These are phyloP conservation scores for Tremella fuciformis DNA, from an alignment of 768 basidiomycete species.

Conservation along the genomic window DNA sequence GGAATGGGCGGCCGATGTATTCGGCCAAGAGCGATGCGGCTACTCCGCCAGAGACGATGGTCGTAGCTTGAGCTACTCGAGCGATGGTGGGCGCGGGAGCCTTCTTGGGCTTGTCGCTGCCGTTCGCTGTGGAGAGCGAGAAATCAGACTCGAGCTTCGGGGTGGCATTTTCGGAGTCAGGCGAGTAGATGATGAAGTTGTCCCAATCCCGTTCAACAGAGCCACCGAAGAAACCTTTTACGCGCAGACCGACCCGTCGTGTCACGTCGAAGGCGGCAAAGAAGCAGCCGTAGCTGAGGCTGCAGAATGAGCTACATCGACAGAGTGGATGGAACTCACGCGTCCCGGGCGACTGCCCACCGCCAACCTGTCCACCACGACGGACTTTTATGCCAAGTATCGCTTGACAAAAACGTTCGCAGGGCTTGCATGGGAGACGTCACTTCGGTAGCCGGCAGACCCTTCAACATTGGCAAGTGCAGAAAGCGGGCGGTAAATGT, in stretches of 20 bases:
- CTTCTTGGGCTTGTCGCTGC: not conserved
- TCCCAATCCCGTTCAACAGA: conserved; percentile 21
- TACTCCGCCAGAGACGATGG: conserved; percentile 47
- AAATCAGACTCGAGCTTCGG: not conserved
- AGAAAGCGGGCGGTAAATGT: conserved; percentile 19
- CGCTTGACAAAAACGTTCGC: conserved; percentile 31
- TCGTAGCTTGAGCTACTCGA: conserved; percentile 44
- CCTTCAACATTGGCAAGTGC: conserved; percentile 20
- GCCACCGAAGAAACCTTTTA: conserved; percentile 45
- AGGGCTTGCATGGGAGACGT: conserved; percentile 34
- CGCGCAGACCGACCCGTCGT: conserved; percentile 37
- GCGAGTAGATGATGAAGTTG: conserved; percentile 22
- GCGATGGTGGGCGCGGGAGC: conserved; percentile 36
- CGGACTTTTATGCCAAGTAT: conserved; percentile 33
- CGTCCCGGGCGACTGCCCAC: conserved; percentile 46
- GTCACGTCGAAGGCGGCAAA: conserved; percentile 50
- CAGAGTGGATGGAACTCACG: conserved; percentile 21
- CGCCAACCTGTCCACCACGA: conserved; percentile 50
- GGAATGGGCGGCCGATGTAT: conserved; percentile 40
- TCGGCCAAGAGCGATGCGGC: conserved; percentile 44
- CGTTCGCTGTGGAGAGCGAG: not conserved
- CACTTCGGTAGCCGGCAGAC: conserved; percentile 14
- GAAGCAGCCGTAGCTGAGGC: conserved; percentile 45
- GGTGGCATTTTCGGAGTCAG: not conserved
- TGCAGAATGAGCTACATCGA: conserved; percentile 11